Evolutionary conservation across 2,329 filamentous ascomycete species (phyloP).

Genomic region (Leptographium wingfieldii): DNA sequence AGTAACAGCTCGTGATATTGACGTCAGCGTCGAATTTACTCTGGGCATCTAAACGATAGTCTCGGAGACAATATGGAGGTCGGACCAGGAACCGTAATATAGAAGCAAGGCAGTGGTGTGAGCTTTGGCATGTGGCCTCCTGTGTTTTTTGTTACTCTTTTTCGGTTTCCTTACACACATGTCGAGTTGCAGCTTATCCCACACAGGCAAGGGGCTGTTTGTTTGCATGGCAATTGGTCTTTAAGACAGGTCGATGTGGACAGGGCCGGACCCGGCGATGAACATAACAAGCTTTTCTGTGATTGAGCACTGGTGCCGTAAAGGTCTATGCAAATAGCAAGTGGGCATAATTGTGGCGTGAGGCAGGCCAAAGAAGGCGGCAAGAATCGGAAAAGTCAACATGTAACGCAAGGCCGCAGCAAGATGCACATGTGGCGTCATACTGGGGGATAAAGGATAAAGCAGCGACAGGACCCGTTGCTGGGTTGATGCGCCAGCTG

Average conservation of each 20-base stretch:
- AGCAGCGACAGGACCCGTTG: not conserved
- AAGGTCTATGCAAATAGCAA: too few relatives aligned
- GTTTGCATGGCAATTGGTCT: not conserved
- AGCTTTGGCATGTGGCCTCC: not conserved
- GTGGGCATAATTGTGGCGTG: too few relatives aligned
- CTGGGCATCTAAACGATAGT: conserved; percentile 64
- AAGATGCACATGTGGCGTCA: not conserved
- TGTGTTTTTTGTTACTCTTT: not conserved
- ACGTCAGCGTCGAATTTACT: conserved; percentile 91
- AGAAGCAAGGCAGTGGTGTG: not conserved
- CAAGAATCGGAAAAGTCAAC: not conserved
- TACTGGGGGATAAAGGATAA: not conserved
- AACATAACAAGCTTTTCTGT: not conserved
- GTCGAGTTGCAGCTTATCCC: not conserved
- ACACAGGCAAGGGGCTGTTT: not conserved
- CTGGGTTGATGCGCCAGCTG: not conserved
- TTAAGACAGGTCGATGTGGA: not conserved
- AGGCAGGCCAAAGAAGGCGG: not conserved
- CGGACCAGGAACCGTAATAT: not conserved
- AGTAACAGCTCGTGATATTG: conserved; percentile 70
- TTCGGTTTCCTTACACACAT: not conserved
- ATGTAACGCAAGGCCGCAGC: not conserved
- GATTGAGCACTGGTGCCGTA: not conserved
- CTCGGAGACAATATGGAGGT: not conserved
- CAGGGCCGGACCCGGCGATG: not conserved